phyloP scores from a whole-genome alignment of 2,329 filamentous ascomycete genomes.

The Paraconiothyrium brasiliense region DNA sequence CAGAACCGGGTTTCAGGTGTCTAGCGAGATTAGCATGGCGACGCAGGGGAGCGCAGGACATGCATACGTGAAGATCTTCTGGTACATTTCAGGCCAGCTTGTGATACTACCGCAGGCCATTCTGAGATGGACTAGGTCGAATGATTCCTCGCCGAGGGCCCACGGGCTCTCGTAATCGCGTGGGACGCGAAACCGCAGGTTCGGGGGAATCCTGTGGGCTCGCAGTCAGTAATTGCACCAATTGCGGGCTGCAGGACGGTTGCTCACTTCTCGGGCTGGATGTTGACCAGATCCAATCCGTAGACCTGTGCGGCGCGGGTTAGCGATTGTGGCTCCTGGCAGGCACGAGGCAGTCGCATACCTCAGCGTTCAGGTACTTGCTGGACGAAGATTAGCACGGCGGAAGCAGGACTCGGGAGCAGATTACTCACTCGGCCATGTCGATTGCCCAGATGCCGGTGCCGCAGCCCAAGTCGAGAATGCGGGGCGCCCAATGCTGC shows the following conservation, averaged over 20 bases:
- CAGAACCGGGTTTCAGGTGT: slow-evolving; percentile 78
- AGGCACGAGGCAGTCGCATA: slow-evolving; percentile 34
- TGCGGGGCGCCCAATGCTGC: slow-evolving; percentile 55
- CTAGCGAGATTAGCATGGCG: slow-evolving; percentile 55
- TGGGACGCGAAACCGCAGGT: slow-evolving; percentile 71
- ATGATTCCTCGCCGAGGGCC: slow-evolving; percentile 72
- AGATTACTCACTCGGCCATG: slow-evolving; percentile 73
- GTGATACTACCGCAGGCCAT: slow-evolving; percentile 80
- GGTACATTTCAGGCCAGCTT: slow-evolving; percentile 79
- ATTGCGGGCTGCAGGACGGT: slow-evolving; percentile 41
- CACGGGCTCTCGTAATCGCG: slow-evolving; percentile 83
- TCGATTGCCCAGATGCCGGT: slow-evolving; percentile 93
- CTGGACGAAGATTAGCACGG: slow-evolving; percentile 49
- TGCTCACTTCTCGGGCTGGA: slow-evolving; percentile 66
- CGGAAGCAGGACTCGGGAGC: slow-evolving; percentile 23
- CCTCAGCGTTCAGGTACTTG: slow-evolving; percentile 65
- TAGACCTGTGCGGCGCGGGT: slow-evolving; percentile 56
- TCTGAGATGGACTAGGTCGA: slow-evolving; percentile 85
- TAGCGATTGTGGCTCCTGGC: slow-evolving; percentile 33
- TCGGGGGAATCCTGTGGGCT: slow-evolving; percentile 71
- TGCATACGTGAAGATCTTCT: slow-evolving; percentile 71
- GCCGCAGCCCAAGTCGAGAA: slow-evolving; percentile 79
- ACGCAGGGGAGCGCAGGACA: slow-evolving; percentile 9
- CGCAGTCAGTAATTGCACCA: slow-evolving; percentile 42
- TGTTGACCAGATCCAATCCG: slow-evolving; percentile 69